A percentile compares a stretch with the other conserved stretches of the same genome.
These are phyloP conservation scores for Sporisorium iseilematis-ciliati DNA, from an alignment of 1,284 basidiomycete species.

Conservation along the genomic window DNA sequence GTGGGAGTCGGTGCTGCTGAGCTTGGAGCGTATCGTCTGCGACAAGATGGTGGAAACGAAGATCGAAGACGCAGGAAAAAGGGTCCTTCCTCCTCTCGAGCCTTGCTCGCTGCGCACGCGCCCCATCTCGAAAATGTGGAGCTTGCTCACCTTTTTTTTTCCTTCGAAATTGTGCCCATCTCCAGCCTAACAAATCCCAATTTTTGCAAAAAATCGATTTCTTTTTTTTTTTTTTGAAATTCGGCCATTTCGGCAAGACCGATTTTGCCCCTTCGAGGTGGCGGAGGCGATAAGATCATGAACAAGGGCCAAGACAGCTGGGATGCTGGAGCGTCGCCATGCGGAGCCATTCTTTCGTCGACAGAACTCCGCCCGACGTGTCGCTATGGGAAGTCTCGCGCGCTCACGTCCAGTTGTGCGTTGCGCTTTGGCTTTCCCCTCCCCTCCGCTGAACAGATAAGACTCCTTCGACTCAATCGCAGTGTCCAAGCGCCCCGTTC, in stretches of 20 bases:
- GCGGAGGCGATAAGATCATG: too few species aligned
- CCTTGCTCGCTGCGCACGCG: not conserved
- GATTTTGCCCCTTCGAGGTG: too few species aligned
- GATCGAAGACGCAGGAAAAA: not conserved
- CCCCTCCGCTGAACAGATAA: too few species aligned
- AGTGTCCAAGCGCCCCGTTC: too few species aligned
- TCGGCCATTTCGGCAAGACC: constrained; percentile 10
- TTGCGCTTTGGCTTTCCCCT: too few species aligned
- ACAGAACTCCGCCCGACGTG: not conserved
- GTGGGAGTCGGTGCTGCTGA: not conserved
- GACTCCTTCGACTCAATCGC: too few species aligned
- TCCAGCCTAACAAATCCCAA: not conserved
- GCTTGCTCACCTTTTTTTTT: not conserved
- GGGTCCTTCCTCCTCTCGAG: constrained; percentile 3
- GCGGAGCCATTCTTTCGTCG: constrained; percentile 3
- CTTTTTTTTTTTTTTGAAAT: not conserved
- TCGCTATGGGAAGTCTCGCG: not conserved
- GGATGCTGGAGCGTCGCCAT: constrained; percentile 19
- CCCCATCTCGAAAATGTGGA: constrained; percentile 6
- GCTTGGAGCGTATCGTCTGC: not conserved
- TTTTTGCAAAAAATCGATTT: too few species aligned
- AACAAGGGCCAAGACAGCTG: too few species aligned
- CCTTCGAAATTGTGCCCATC: too few species aligned
- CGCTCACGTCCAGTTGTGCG: not conserved
- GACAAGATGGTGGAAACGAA: not conserved